Percentiles rank a stretch among this genome's conserved stretches.
These are phyloP conservation scores for Saccharomycopsis selenospora DNA, from an alignment of 805 yeast genomes.

Conservation along the genomic window DNA sequence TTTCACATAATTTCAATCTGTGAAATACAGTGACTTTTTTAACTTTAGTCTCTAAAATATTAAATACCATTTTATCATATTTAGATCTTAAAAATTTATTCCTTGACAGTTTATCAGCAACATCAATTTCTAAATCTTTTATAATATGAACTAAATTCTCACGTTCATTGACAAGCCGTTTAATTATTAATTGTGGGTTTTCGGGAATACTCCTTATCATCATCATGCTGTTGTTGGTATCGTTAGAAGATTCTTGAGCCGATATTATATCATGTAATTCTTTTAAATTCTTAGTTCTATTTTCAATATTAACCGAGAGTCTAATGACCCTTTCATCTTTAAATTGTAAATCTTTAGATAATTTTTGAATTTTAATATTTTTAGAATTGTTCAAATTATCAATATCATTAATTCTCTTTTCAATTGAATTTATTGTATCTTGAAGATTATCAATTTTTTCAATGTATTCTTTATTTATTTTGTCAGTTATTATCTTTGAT, in stretches of 20 bases:
- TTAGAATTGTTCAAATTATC: background rate
- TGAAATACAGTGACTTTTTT: conserved; percentile 14
- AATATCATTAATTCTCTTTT: background rate
- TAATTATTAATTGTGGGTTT: background rate
- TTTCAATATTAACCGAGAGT: background rate
- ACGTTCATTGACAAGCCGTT: background rate
- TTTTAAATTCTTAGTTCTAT: background rate
- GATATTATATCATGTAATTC: background rate
- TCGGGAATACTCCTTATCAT: background rate
- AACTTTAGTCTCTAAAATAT: conserved; percentile 15
- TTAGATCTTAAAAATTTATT: conserved; percentile 7
- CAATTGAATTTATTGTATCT: background rate
- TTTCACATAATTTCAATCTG: conserved; percentile 10
- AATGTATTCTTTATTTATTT: background rate
- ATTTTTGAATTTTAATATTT: background rate
- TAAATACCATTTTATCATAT: conserved; percentile 17
- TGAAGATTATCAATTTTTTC: background rate
- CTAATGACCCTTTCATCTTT: background rate
- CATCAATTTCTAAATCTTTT: conserved; percentile 14
- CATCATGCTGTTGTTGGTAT: background rate
- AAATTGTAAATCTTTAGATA: background rate
- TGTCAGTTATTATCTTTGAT: background rate
- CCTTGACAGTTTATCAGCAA: conserved; percentile 11
- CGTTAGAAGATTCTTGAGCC: background rate
- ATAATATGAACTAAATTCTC: conserved; percentile 10